These are phyloP conservation scores for Suillus occidentalis DNA, from an alignment of 768 basidiomycete genomes.

Conservation along the genomic window DNA sequence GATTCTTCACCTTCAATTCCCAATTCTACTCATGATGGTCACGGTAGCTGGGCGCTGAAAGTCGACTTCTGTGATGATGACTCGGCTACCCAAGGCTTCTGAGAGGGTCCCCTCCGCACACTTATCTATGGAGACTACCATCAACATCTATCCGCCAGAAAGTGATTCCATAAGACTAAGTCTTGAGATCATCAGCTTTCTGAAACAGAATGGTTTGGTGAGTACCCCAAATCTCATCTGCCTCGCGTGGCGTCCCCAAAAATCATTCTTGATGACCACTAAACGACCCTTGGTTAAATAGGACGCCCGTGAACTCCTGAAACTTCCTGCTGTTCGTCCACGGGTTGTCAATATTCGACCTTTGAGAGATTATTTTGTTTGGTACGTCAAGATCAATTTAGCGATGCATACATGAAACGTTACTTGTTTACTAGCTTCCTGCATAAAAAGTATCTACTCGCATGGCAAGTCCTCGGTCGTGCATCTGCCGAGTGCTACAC, in stretches of 20 bases:
- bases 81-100: too few species aligned
- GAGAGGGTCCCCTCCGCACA: conserved; percentile 9
- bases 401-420: neutral
- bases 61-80: neutral
- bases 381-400: conserved; percentile 22
- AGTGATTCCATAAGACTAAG: conserved; percentile 32
- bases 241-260: neutral
- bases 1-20: conserved; percentile 38
- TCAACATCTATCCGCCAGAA: conserved; percentile 22
- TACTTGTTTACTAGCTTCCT: conserved; percentile 44
- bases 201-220: conserved; percentile 35
- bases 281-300: conserved; percentile 10
- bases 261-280: neutral
- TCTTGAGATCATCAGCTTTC: conserved; percentile 37
- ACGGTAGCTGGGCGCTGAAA: neutral
- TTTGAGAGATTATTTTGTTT: conserved; percentile 57
- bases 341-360: conserved; percentile 42
- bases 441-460: conserved; percentile 66
- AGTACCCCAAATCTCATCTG: conserved; percentile 7
- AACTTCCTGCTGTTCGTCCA: conserved; percentile 35
- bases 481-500: conserved; percentile 55
- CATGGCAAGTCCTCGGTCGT: conserved; percentile 55
- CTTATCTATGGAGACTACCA: conserved; percentile 10
- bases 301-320: conserved; percentile 33
- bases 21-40: too few species aligned